Percentiles rank a stretch among this genome's conserved stretches.
Evolutionary conservation across 2,329 filamentous ascomycete species (phyloP).

Genomic region (Sporothrix curviconia): DNA sequence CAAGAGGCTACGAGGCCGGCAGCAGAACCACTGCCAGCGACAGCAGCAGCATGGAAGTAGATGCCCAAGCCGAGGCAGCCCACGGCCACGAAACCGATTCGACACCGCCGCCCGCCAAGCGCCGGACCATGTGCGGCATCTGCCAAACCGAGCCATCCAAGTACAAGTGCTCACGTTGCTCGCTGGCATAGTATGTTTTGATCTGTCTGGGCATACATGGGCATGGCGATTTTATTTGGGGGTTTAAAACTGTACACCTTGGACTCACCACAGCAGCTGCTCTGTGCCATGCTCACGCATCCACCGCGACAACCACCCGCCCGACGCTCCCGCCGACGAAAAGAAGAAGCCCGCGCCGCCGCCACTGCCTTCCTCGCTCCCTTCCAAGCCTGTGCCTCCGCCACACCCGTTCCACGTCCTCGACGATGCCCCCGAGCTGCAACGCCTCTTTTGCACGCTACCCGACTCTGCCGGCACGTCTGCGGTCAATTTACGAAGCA

Average conservation of each 20-base stretch:
- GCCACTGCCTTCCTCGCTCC: slow-evolving; percentile 9
- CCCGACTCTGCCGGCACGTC: slow-evolving; percentile 41
- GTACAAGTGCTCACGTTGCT: slow-evolving; percentile 58
- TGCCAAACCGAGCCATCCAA: slow-evolving; percentile 47
- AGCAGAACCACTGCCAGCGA: not conserved
- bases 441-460: slow-evolving; percentile 47
- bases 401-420: slow-evolving; percentile 46
- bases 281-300: slow-evolving; percentile 47
- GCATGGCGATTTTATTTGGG: not conserved
- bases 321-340: slow-evolving; percentile 13
- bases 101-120: slow-evolving; percentile 19
- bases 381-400: slow-evolving; percentile 1
- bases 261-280: slow-evolving; percentile 38
- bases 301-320: slow-evolving; percentile 28
- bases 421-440: slow-evolving; percentile 44
- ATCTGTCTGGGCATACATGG: not conserved
- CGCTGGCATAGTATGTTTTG: slow-evolving; percentile 48
- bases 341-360: not conserved
- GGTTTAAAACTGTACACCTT: not conserved
- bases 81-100: not conserved
- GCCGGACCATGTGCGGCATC: slow-evolving; percentile 41
- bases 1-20: not conserved
- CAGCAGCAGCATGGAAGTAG: not conserved
- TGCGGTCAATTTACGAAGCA: slow-evolving; percentile 43
- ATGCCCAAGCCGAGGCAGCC: not conserved